phyloP scores from a whole-genome alignment of 495 filamentous ascomycete species.

The Lophiotrema nucula region DNA sequence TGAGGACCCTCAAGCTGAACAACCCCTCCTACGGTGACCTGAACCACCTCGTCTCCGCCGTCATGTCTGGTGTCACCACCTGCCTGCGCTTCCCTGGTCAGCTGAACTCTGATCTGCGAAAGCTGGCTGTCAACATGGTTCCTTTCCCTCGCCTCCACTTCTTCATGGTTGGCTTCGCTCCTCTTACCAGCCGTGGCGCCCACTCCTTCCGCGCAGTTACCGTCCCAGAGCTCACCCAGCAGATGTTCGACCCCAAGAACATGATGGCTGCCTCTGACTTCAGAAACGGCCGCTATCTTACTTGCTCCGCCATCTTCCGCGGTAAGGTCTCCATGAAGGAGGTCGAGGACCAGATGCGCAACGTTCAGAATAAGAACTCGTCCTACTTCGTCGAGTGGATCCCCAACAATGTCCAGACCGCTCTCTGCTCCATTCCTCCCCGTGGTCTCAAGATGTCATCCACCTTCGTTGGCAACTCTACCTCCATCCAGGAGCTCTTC shows the following conservation, averaged over 20 bases:
- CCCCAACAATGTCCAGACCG: conserved; percentile 99
- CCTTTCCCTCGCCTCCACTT: conserved; percentile 99
- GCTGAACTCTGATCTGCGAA: conserved; percentile 99
- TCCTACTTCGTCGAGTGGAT: conserved; percentile 99
- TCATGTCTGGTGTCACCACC: conserved; percentile 99
- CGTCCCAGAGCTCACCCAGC: conserved; percentile 98
- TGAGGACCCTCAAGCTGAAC: conserved; percentile 97
- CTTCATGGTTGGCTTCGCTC: conserved; percentile 99
- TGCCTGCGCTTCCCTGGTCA: conserved; percentile 99
- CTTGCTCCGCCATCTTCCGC: conserved; percentile 99
- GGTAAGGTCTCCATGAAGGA: conserved; percentile 99
- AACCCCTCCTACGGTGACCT: conserved; percentile 98
- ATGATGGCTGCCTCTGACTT: conserved; percentile 99
- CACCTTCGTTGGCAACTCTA: conserved; percentile 99
- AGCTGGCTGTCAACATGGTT: conserved; percentile 99
- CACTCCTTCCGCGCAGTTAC: conserved; percentile 95
- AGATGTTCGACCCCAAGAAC: conserved; percentile 99
- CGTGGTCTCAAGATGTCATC: conserved; percentile 99
- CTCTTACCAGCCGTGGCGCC: conserved; percentile 93
- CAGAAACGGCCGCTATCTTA: conserved; percentile 98
- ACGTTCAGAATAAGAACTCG: conserved; percentile 99
- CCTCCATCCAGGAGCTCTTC: conserved; percentile 99
- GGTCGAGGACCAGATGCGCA: conserved; percentile 99
- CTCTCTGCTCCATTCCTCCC: conserved; percentile 97
- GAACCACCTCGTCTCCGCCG: conserved; percentile 98